Evolutionary conservation across 192 early-diverging fungal genomes (phyloP).

Genomic region (Podila epigama): DNA sequence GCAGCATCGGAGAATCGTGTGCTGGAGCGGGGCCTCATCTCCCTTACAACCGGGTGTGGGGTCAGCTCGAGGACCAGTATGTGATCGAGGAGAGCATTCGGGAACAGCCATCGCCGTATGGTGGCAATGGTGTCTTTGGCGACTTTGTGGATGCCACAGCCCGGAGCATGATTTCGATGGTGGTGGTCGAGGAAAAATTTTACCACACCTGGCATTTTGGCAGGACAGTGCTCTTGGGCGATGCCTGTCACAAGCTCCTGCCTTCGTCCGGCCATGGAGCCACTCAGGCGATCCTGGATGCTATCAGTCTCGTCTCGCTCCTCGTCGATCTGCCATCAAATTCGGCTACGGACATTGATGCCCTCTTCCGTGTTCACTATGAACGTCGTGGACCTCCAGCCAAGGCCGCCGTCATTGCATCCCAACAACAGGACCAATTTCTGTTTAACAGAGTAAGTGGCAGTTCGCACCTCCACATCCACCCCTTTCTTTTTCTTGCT

Average conservation of each 20-base stretch:
- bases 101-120: constrained; percentile 24
- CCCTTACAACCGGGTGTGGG: constrained; percentile 16
- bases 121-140: constrained; percentile 28
- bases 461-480: background rate
- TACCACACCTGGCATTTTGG: constrained; percentile 45
- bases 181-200: constrained; percentile 37
- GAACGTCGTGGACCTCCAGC: constrained; percentile 26
- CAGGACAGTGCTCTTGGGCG: constrained; percentile 26
- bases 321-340: constrained; percentile 39
- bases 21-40: constrained; percentile 3
- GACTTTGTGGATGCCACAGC: constrained; percentile 34
- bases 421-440: constrained; percentile 24
- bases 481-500: background rate
- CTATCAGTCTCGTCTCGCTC: constrained; percentile 30
- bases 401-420: constrained; percentile 14
- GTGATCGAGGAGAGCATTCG: constrained; percentile 22
- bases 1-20: background rate
- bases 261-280: constrained; percentile 36
- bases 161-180: constrained; percentile 22
- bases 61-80: constrained; percentile 19
- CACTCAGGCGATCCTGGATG: constrained; percentile 33
- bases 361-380: constrained; percentile 29
- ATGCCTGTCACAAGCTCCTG: constrained; percentile 15
- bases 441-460: constrained; percentile 33
- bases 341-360: constrained; percentile 25